Percentiles rank a stretch among this genome's conserved stretches.
Conservation (phyloP, 1,284 basidiomycete genomes). For the Puccinia polysora region DNA sequence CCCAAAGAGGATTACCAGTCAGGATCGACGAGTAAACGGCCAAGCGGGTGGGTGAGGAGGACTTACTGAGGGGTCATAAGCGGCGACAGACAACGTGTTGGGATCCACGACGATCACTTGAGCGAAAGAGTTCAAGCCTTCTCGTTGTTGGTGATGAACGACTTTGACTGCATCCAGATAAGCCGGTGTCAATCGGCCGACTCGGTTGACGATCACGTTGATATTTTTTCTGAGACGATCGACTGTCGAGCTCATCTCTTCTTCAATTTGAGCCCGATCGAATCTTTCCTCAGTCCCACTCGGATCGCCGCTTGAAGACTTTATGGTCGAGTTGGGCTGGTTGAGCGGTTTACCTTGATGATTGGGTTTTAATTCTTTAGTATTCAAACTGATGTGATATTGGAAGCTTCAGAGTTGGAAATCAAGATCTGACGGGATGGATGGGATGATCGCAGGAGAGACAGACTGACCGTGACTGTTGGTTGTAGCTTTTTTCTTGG, state of each 20-base stretch:
- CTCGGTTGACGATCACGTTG: conserved; percentile 20
- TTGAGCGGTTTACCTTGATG: neutral
- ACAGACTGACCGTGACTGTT: conserved; percentile 6
- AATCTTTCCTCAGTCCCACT: neutral
- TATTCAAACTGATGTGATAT: neutral
- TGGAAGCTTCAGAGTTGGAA: neutral
- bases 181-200: conserved; percentile 19
- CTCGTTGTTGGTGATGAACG: conserved; percentile 3
- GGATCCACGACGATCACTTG: conserved; percentile 17
- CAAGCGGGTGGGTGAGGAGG: too few species aligned
- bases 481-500: conserved; percentile 7
- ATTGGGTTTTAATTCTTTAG: too few species aligned
- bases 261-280: conserved; percentile 11
- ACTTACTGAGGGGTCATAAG: conserved; percentile 27
- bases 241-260: conserved; percentile 21
- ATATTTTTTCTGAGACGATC: conserved; percentile 4
- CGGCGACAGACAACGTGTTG: conserved; percentile 11
- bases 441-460: neutral
- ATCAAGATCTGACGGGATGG: neutral
- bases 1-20: too few species aligned
- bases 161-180: conserved; percentile 32
- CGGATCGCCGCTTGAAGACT: neutral
- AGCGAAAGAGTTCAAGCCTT: neutral
- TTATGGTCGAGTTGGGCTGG: neutral
- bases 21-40: too few species aligned